Conservation (phyloP, 177 flowering plant genomes). For the Vitis hybrid region DNA sequence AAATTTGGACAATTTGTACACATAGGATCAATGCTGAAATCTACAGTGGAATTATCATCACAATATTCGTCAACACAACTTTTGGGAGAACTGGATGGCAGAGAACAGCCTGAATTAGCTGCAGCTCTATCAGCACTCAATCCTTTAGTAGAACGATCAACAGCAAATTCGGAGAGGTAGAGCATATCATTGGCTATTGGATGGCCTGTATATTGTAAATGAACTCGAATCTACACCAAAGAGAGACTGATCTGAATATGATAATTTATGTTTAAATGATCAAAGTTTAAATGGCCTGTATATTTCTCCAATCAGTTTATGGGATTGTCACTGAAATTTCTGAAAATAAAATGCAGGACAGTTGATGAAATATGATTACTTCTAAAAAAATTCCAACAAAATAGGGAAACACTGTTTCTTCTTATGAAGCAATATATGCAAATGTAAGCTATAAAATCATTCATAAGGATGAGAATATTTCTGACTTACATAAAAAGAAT, state of each 20-base stretch:
- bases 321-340: too few species aligned
- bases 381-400: neutral
- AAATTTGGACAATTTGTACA: conserved; percentile 94
- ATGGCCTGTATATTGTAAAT: conserved; percentile 75
- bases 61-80: conserved; percentile 1
- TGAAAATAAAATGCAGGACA: too few species aligned
- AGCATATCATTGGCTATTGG: conserved; percentile 92
- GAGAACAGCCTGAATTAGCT: conserved; percentile 16
- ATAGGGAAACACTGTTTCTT: too few species aligned
- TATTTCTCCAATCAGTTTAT: too few species aligned
- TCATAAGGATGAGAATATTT: neutral
- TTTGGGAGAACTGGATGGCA: conserved; percentile 14
- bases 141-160: conserved; percentile 43
- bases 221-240: conserved; percentile 74
- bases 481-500: neutral
- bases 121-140: conserved; percentile 62
- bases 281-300: too few species aligned
- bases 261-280: too few species aligned
- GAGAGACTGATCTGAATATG: neutral
- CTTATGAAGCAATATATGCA: neutral
- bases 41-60: conserved; percentile 31
- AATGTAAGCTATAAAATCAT: neutral
- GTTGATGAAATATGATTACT: too few species aligned
- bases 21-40: conserved; percentile 80
- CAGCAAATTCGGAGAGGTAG: conserved; percentile 50